A percentile compares a stretch with the other conserved stretches of the same genome.
These are phyloP conservation scores for Rickenella mellea DNA, from an alignment of 768 basidiomycete species.

Conservation along the genomic window DNA sequence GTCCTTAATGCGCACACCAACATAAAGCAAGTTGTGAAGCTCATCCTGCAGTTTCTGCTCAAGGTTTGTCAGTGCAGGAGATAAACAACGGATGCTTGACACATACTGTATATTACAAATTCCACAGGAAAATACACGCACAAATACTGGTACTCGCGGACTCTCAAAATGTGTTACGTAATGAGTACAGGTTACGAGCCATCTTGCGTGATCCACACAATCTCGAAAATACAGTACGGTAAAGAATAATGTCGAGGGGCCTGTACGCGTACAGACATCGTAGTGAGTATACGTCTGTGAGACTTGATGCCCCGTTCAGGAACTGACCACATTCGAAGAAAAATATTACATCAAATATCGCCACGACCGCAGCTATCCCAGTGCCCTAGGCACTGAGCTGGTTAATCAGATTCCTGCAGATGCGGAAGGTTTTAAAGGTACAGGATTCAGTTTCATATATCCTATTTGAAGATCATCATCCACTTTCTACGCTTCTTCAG, in stretches of 20 bases:
- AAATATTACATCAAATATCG: slow-evolving; percentile 12
- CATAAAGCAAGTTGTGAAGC: too few relatives aligned
- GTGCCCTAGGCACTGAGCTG: slow-evolving; percentile 14
- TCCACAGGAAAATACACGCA: too few relatives aligned
- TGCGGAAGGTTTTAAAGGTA: slow-evolving; percentile 5
- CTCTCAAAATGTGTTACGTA: too few relatives aligned
- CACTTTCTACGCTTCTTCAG: background rate
- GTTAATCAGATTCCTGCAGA: slow-evolving; percentile 12
- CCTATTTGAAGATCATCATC: background rate
- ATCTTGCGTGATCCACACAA: too few relatives aligned
- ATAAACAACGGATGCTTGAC: too few relatives aligned
- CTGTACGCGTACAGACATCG: background rate
- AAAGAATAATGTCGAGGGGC: background rate
- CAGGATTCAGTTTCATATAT: background rate
- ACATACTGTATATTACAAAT: too few relatives aligned
- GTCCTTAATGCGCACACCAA: too few relatives aligned
- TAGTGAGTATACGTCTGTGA: background rate
- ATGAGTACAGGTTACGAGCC: too few relatives aligned
- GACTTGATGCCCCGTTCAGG: background rate
- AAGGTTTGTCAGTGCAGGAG: too few relatives aligned
- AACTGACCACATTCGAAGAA: slow-evolving; percentile 1
- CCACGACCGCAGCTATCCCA: slow-evolving; percentile 14
- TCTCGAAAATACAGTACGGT: too few relatives aligned
- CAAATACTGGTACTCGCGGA: too few relatives aligned
- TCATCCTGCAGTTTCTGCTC: too few relatives aligned